phyloP scores from a whole-genome alignment of 805 yeast genomes.

The Monosporozyma servazzii region DNA sequence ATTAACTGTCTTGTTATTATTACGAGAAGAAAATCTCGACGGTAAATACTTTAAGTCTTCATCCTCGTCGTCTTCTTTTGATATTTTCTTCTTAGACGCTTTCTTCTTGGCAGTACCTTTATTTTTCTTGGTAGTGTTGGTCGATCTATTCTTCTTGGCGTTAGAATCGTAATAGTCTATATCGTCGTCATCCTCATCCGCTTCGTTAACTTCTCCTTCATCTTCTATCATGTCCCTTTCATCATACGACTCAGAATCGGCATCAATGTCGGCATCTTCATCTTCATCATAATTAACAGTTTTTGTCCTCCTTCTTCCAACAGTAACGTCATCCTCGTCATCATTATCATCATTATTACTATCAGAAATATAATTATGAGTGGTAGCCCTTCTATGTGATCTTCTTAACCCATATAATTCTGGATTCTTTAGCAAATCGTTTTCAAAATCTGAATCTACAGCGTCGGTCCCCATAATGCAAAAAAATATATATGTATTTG shows the following conservation, averaged over 20 bases:
- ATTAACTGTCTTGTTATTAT: slow-evolving; percentile 47
- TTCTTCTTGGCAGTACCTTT: slow-evolving; percentile 2
- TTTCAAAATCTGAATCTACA: slow-evolving; percentile 23
- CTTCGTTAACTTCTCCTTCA: slow-evolving; percentile 26
- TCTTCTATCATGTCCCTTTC: slow-evolving; percentile 22
- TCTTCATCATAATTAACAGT: slow-evolving; percentile 20
- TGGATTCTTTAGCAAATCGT: slow-evolving; percentile 43
- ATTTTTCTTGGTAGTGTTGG: slow-evolving; percentile 8
- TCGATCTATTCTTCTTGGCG: slow-evolving; percentile 6
- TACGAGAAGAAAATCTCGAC: slow-evolving; percentile 70
- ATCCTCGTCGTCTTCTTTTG: slow-evolving; percentile 9
- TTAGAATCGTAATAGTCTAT: slow-evolving; percentile 15
- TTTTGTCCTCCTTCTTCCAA: slow-evolving; percentile 5
- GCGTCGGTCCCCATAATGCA: neutral
- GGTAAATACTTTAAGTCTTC: slow-evolving; percentile 33
- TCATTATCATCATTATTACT: slow-evolving; percentile 20
- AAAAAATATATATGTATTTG: neutral
- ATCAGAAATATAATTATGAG: slow-evolving; percentile 35
- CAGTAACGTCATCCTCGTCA: slow-evolving; percentile 18
- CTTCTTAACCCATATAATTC: slow-evolving; percentile 79
- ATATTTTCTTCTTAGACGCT: slow-evolving; percentile 5
- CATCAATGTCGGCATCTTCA: slow-evolving; percentile 25
- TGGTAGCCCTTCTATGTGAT: slow-evolving; percentile 41
- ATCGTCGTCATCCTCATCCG: slow-evolving; percentile 18
- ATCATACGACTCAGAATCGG: slow-evolving; percentile 18